Evolutionary conservation across 2,329 filamentous ascomycete genomes (phyloP), one percentile per base, ranked within the genome.

Genomic region (Amylocarpus encephaloides): DNA sequence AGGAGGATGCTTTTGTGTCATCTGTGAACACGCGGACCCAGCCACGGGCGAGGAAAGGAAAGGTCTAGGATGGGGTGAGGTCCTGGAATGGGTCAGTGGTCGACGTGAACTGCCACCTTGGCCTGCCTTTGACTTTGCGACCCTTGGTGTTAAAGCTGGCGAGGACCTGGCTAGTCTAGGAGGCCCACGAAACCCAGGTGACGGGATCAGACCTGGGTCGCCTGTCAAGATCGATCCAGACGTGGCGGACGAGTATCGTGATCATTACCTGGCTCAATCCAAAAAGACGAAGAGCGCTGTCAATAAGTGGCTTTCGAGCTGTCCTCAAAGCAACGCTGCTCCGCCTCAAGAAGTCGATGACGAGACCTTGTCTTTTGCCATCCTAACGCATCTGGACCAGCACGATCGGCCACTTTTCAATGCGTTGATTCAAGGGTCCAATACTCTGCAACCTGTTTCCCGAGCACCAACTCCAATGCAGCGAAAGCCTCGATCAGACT

Each of bases 11-110:
- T 73, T 76, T 39, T 97, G 92, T 67, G 74, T 93, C 49, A 88
- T 96, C 75, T 97, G 92, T 64, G 71, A 71, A 3, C 71, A 79
- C 34, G 77, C 83, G 34, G 78, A 85, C 13, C 48, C 55, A 22
- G 50, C 55, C 19, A 49, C 42, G 29, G 53, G 60, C 30, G 62
- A 77, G 26, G 71, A 72, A 33, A 79, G 82, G 55, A 78, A 76
- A 49, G 91, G 90, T 2, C 75, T 96, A 29, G 93, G 88, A 55
- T 98, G 92, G 92, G 92, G 93, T 9, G 92, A 97, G 65, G 90
- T 97, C 11, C 71, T 98, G 19, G 93, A 98, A 68, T 83, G 91
- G 65, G 90, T 95, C 11, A 93, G 89, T 56, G 92, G 92, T 15
- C 82, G 92, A 48, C 81, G 88, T 52, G 89, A 95, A 59, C 75